Evolutionary conservation across 345 rosid genomes (phyloP), one percentile per base, ranked within the genome.

Genomic region (Adansonia digitata): DNA sequence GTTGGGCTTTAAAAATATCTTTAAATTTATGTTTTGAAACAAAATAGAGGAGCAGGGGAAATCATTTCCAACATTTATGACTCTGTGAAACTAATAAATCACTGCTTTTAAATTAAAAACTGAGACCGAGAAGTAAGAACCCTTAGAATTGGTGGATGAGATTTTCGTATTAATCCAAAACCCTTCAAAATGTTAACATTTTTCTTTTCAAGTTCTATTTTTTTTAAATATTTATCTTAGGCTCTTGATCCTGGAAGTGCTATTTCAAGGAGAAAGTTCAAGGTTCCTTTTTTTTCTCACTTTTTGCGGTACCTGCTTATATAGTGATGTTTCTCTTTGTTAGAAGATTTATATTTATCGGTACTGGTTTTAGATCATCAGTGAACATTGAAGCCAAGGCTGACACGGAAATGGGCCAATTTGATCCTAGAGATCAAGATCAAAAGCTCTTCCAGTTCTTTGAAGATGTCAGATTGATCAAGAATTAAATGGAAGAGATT

Each of bases 401-500:
- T n/a, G n/a, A n/a, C n/a, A n/a, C n/a, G n/a, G 98, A 90, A 78
- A 80, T 80, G 55, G 91, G 88, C 39, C 74, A 64, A 40, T 79
- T 78, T 73, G 78, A 82, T 34, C 84, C 82, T 26, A 45, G 34
- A 17, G 86, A 87, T 52, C 24, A n/a, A 20, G 91, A 90, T 45
- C 78, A 86, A 56, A 49, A 7, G 8, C 22, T 49, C 20, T 17
- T 8, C 22, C 17, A 49, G 18, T 49, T 5, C 20, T 15, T 89
- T 80, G 75, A 65, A 71, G 89, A 88, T 77, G 87, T 86, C 55
- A 80, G 77, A 18, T 42, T 82, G 13, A 80, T 92, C 86, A 85
- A 90, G 86, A 45, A 65, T 57, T 88, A 81, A 61, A 91, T 84
- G 85, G 91, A 92, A 84, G 94, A 87, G 85, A 89, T 91, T 77